Percentiles rank a stretch among this genome's conserved stretches.
phyloP scores from a whole-genome alignment of 2,329 filamentous ascomycete species.

The Dactylellina haptotyla region DNA sequence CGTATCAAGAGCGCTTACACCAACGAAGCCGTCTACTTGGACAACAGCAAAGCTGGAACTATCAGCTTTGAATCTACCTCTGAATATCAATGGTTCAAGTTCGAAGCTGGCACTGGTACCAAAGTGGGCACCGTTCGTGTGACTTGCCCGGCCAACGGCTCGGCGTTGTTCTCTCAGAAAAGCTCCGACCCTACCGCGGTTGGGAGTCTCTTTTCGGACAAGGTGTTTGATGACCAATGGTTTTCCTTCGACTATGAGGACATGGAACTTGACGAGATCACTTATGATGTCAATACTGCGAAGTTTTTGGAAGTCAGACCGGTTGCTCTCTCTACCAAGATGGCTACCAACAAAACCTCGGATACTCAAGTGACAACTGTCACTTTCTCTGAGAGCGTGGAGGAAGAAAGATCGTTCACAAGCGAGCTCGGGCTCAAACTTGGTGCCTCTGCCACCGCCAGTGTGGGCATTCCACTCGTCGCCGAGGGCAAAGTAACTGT shows the following conservation, averaged over 20 bases:
- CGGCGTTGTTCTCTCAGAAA: not conserved
- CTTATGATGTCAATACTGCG: not conserved
- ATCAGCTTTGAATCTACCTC: not conserved
- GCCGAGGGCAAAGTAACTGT: not conserved
- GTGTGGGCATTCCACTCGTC: not conserved
- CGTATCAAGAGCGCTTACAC: not conserved
- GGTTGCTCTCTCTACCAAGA: not conserved
- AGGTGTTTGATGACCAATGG: not conserved
- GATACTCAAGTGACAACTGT: not conserved
- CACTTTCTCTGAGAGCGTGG: not conserved
- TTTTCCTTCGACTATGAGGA: conserved; percentile 7
- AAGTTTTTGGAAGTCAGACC: not conserved
- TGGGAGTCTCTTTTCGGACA: not conserved
- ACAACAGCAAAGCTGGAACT: not conserved
- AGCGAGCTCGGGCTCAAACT: not conserved
- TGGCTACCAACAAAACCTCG: not conserved
- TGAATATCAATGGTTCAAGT: not conserved
- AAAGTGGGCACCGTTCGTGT: not conserved
- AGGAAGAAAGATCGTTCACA: conserved; percentile 2
- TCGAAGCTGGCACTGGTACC: not conserved
- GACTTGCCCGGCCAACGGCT: not conserved
- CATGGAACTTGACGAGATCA: not conserved
- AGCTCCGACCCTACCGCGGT: no score
- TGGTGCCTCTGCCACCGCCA: not conserved
- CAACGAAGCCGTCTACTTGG: not conserved